These are phyloP conservation scores for Termitomyces sp. DNA, from an alignment of 768 basidiomycete genomes.

Conservation along the genomic window DNA sequence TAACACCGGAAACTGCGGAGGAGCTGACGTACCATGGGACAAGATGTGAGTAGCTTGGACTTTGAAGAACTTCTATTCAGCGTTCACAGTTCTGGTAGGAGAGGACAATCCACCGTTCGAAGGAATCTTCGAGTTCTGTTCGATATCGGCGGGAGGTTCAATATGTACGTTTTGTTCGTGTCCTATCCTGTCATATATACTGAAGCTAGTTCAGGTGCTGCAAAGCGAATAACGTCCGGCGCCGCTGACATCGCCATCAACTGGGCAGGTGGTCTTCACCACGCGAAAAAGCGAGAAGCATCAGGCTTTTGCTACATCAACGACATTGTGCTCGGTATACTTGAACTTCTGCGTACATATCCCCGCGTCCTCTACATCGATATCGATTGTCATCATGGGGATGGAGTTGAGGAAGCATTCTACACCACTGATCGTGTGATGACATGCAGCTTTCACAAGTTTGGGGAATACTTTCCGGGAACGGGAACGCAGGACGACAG, in stretches of 20 bases:
- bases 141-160: slow-evolving; percentile 94
- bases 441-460: slow-evolving; percentile 97
- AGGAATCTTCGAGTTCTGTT: slow-evolving; percentile 95
- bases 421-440: slow-evolving; percentile 97
- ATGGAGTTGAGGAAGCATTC: slow-evolving; percentile 99
- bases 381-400: slow-evolving; percentile 98
- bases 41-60: slow-evolving; percentile 51
- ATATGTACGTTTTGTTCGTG: slow-evolving; percentile 53
- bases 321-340: slow-evolving; percentile 91
- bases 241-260: slow-evolving; percentile 92
- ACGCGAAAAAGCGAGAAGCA: slow-evolving; percentile 98
- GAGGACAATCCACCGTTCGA: slow-evolving; percentile 98
- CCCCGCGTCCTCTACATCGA: slow-evolving; percentile 95
- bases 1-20: slow-evolving; percentile 89
- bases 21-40: slow-evolving; percentile 82
- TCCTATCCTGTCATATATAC: not conserved
- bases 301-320: slow-evolving; percentile 99
- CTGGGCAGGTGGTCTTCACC: slow-evolving; percentile 98
- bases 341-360: slow-evolving; percentile 82
- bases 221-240: slow-evolving; percentile 75
- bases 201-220: slow-evolving; percentile 54
- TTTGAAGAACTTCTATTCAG: not conserved
- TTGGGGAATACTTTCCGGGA: slow-evolving; percentile 92
- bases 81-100: slow-evolving; percentile 52
- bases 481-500: slow-evolving; percentile 83